Base-by-base conservation (phyloP, 164 flowering plant species). In the Saururus chinensis region DNA sequence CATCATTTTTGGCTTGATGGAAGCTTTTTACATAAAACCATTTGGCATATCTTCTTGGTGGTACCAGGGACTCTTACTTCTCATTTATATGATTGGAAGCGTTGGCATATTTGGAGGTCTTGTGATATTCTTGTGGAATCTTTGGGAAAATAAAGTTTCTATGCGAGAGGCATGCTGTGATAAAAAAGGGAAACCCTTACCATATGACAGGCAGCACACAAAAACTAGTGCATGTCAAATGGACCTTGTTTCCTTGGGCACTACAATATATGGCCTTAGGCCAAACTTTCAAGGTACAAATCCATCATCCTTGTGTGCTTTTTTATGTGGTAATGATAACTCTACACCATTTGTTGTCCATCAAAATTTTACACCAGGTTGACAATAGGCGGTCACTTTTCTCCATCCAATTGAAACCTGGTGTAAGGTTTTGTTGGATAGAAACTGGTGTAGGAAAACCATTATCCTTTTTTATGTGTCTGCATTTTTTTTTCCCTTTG, bases 51-150 rank as follows among this genome's bases (percentile, higher is more conserved):
- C 56, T 9, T 1, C 72, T 22, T 82, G 86, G 88, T 92, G 96
- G 98, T 82, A 80, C 73, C 84, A 74, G 76, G 98, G 92, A 53
- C 84, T 88, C 67, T 74, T 89, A 16, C 71, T 85, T 41, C 19
- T 83, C 0, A 72, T 58, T 17, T 85, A 89, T 77, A 88, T 92
- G 97, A 51, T 67, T 57, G 81, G 75, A 52, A 77, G 96, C 70
- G 76, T 84, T 23, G 1, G 80, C 12, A 16, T 81, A 20, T 87
- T 92, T 69, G 98, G 98, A 12, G 98, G 96, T 51, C 49, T 71
- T 52, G 85, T 85, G 63, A 62, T 88, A 53, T 71, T 71, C 59
- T 65, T 84, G 11, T 93, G 98, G 98, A 75, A 76, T 72, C 59
- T 67, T 16, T 82, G 92, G 87, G 96, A 81, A 63, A 73, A 52